phyloP scores from a whole-genome alignment of 139 green algal genomes.

The Micromonas commoda region DNA sequence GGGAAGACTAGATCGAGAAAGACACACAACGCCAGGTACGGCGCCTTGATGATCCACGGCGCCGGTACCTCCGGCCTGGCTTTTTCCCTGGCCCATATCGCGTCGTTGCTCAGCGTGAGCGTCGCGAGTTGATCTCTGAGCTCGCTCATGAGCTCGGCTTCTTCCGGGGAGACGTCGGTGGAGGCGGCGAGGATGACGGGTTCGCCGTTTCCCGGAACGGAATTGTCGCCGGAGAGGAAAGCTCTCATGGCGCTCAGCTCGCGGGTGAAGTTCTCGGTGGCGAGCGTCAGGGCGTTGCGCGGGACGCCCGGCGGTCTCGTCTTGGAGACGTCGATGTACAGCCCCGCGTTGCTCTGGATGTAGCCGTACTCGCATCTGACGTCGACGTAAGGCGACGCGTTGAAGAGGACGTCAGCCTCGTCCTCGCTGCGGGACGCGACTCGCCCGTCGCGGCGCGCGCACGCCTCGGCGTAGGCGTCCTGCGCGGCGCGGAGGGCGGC shows the following conservation, averaged over 20 bases:
- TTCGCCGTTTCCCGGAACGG: neutral
- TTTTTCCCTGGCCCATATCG: conserved; percentile 67
- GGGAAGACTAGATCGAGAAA: conserved; percentile 43
- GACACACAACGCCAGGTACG: conserved; percentile 40
- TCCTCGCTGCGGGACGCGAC: too few relatives aligned
- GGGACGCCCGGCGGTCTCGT: neutral
- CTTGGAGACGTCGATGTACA: neutral
- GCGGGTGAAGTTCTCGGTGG: neutral
- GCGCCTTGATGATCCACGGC: conserved; percentile 38
- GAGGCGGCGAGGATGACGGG: neutral
- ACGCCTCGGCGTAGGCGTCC: neutral
- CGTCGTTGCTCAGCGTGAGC: conserved; percentile 68
- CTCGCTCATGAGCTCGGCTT: conserved; percentile 1
- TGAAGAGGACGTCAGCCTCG: neutral
- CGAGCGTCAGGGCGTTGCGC: neutral
- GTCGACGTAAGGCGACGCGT: neutral
- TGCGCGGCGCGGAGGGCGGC: neutral
- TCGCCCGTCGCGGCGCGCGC: too few relatives aligned
- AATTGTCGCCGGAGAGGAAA: neutral
- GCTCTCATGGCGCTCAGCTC: neutral
- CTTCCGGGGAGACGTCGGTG: neutral
- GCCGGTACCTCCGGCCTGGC: conserved; percentile 27
- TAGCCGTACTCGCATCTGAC: neutral
- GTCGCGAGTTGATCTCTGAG: conserved; percentile 42
- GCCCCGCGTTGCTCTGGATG: neutral